Percentiles rank a stretch among this genome's conserved stretches.
phyloP scores from a whole-genome alignment of 108 stramenopile species.

The Seminavis robusta region DNA sequence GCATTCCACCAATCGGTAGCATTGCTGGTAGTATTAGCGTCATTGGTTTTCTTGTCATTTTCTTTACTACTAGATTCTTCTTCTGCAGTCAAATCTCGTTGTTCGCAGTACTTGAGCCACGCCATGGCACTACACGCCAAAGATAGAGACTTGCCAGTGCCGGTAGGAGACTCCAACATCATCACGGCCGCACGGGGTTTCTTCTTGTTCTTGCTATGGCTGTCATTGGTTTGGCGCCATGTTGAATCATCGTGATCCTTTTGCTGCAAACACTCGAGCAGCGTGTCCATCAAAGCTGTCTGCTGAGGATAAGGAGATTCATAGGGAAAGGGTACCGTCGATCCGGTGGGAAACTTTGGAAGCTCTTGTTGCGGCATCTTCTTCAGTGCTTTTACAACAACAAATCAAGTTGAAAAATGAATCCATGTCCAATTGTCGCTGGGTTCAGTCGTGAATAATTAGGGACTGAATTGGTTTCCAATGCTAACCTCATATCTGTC shows the following conservation, averaged over 20 bases:
- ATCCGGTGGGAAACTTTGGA: slow-evolving; percentile 37
- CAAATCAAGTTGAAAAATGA: no score
- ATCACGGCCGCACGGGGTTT: slow-evolving; percentile 32
- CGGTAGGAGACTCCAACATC: slow-evolving; percentile 81
- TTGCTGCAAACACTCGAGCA: slow-evolving; percentile 43
- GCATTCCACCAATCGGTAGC: slow-evolving; percentile 76
- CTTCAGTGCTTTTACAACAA: no score
- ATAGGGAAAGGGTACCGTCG: slow-evolving; percentile 74
- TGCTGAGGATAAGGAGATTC: slow-evolving; percentile 71
- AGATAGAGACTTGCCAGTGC: slow-evolving; percentile 76
- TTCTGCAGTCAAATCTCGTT: slow-evolving; percentile 17
- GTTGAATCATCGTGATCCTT: neutral
- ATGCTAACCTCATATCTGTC: no score
- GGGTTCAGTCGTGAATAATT: no score
- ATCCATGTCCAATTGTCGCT: no score
- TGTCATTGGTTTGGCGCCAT: slow-evolving; percentile 6
- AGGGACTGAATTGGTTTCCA: no score
- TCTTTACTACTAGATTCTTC: neutral
- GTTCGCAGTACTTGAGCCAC: slow-evolving; percentile 66
- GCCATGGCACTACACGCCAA: slow-evolving; percentile 76
- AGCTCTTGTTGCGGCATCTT: no score
- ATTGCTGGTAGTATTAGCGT: no score
- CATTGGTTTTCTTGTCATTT: neutral
- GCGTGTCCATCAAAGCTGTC: slow-evolving; percentile 68
- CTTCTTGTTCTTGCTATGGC: neutral